These are phyloP conservation scores for Candida saitoana DNA, from an alignment of 805 yeast genomes.

Conservation along the genomic window DNA sequence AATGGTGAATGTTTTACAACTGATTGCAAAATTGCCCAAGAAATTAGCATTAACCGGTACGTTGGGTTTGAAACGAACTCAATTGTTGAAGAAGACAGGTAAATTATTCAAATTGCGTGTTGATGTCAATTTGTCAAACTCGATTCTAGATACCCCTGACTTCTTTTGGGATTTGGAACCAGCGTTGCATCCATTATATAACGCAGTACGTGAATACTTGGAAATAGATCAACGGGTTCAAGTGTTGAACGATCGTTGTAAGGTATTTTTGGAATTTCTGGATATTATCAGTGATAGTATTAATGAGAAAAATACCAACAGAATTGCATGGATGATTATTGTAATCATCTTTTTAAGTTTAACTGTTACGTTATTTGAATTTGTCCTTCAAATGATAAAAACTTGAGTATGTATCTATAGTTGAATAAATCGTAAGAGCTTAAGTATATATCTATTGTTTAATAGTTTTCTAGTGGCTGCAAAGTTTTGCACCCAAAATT, in stretches of 20 bases:
- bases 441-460: conserved; percentile 6
- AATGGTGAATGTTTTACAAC: conserved; percentile 76
- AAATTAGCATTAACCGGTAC: conserved; percentile 86
- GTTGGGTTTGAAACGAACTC: conserved; percentile 78
- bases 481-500: conserved; percentile 2
- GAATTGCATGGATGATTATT: conserved; percentile 88
- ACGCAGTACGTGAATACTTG: conserved; percentile 83
- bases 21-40: conserved; percentile 86
- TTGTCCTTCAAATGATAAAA: conserved; percentile 43
- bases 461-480: background rate
- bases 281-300: conserved; percentile 91
- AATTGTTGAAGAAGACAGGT: conserved; percentile 84
- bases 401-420: conserved; percentile 8
- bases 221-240: conserved; percentile 95
- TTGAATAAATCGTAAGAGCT: too few relatives aligned
- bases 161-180: conserved; percentile 96
- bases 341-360: conserved; percentile 75
- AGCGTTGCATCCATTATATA: conserved; percentile 85
- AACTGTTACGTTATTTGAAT: conserved; percentile 71
- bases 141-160: conserved; percentile 91
- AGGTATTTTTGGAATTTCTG: conserved; percentile 88
- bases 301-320: conserved; percentile 86
- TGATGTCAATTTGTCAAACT: conserved; percentile 87
- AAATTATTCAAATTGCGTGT: conserved; percentile 84
- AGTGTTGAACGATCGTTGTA: conserved; percentile 89